Base-by-base conservation (phyloP, 768 basidiomycete genomes). In the Tricholoma matsutake region DNA sequence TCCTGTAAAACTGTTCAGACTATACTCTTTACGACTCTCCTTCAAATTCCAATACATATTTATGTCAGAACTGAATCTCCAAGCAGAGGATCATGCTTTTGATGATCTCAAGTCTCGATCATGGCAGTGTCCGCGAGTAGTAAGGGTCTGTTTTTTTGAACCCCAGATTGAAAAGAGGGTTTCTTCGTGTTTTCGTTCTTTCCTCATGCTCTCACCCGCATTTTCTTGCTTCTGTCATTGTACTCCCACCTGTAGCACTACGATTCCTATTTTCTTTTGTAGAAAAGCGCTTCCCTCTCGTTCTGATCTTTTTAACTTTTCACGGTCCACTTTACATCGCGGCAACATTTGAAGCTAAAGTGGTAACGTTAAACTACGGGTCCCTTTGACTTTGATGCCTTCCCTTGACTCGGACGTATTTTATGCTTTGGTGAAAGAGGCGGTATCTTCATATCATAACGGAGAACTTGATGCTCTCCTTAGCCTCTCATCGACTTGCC, bases 131-230 rank as follows among this genome's bases (percentile, higher is more conserved):
- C 59, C 57, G 49, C 62, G 43, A 13, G 11, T 57, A 13, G 11
- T 57, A 58, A 56, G 53, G 57, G 57, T 37, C 59, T 59, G 39
- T 56, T 60, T 45, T 41, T 69, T 69, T 68, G 64, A 61, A 71
- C 69, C 69, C 69, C 67, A 71, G 68, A 69, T 69, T 65, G 41
- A 64, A 63, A 67, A 66, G 25, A 56, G 65, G 65, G 62, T 59
- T 54, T 16, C 52, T 60, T 63, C 58, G 54, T 56, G 56, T 66
- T 65, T 67, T 59, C 60, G 58, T 39, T 54, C 60, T 63, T 67
- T 58, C 41, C 60, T 63, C 63, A 66, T 68, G 67, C 61, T 53
- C 49, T 41, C 56, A 56, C 59, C 59, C 61, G 34, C 43, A 59
- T 35, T 52, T 60, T 58, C 59, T 63, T 65, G 63, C 34, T 61